Conservation (phyloP, 139 green algal species). For the Marvania coccoides region DNA sequence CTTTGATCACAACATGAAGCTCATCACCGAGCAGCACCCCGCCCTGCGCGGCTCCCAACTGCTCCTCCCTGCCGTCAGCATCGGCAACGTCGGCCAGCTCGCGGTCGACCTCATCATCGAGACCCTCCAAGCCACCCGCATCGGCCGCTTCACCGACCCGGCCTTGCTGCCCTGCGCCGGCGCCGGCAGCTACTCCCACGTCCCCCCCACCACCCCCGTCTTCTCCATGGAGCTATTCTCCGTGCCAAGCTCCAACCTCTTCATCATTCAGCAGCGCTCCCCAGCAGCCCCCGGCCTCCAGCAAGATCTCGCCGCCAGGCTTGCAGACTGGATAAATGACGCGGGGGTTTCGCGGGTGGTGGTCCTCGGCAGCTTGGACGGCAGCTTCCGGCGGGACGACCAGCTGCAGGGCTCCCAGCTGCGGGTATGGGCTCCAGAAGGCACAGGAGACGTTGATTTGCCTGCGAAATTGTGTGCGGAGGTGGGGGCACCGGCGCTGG, state of each 20-base stretch:
- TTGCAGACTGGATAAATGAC: conserved; percentile 38
- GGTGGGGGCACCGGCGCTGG: conserved; percentile 16
- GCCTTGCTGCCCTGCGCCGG: conserved; percentile 58
- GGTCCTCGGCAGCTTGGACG: conserved; percentile 51
- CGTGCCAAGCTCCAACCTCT: conserved; percentile 4
- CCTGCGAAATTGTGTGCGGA: too few species aligned
- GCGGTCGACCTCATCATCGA: conserved; percentile 58
- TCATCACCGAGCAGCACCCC: too few species aligned
- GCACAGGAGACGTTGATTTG: too few species aligned
- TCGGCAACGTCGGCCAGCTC: conserved; percentile 73
- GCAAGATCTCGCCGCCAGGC: conserved; percentile 22
- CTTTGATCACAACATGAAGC: too few species aligned
- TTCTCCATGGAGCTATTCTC: conserved; percentile 51
- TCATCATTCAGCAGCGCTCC: conserved; percentile 64
- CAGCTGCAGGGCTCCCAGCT: conserved; percentile 43
- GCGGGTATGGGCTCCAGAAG: conserved; percentile 9
- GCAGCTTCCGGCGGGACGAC: conserved; percentile 28
- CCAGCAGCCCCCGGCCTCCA: conserved; percentile 45
- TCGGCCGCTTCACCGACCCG: conserved; percentile 37
- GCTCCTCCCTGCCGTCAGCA: neutral
- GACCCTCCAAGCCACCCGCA: conserved; percentile 14
- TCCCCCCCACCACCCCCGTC: conserved; percentile 21
- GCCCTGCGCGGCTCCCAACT: too few species aligned
- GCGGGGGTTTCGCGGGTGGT: conserved; percentile 26
- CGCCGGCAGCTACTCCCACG: conserved; percentile 38